Evolutionary conservation across 202 grass and related monocot species (phyloP), one percentile per base, ranked within the genome.

Genomic region (Digitaria exilis): DNA sequence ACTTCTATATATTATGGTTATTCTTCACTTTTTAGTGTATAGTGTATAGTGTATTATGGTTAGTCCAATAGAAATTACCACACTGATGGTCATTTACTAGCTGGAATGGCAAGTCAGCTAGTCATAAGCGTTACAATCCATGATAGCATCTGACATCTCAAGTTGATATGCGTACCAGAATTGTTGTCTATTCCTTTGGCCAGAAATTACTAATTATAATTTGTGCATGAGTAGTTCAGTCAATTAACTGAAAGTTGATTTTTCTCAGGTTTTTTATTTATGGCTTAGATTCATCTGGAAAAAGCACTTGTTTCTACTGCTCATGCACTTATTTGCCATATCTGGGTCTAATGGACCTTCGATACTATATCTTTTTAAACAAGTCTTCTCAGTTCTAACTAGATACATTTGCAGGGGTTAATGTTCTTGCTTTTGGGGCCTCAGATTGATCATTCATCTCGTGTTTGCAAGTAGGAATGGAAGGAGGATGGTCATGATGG

Each of bases 371-470:
- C n/a, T n/a, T n/a, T n/a, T n/a, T n/a, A n/a, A n/a, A n/a, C n/a
- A n/a, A n/a, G n/a, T n/a, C n/a, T n/a, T n/a, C n/a, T n/a, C n/a
- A n/a, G n/a, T 54, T 69, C 48, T 57, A 50, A 82, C 21, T 37
- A 62, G 62, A 73, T 82, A 12, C 50, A 28, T 82, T 14, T 63
- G 43, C 80, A 64, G 69, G 42, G 56, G 26, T 48, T 42, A n/a
- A 59, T 13, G 15, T 13, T 2, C 26, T 43, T 42, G 32, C 64
- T 56, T 80, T 80, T 80, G 63, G 17, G 78, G 5, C 17, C 17
- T 57, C 41, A 3, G 12, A 44, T 29, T 55, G 29, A 2, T 17
- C 68, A 51, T 41, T 25, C 80, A 21, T 73, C 69, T 50, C 29
- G 32, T 82, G 44, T 41, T 28, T 35, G 15, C n/a, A 24, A 79